These are phyloP conservation scores for Pouteria campechiana DNA, from an alignment of 179 eudicot genomes.

Conservation along the genomic window DNA sequence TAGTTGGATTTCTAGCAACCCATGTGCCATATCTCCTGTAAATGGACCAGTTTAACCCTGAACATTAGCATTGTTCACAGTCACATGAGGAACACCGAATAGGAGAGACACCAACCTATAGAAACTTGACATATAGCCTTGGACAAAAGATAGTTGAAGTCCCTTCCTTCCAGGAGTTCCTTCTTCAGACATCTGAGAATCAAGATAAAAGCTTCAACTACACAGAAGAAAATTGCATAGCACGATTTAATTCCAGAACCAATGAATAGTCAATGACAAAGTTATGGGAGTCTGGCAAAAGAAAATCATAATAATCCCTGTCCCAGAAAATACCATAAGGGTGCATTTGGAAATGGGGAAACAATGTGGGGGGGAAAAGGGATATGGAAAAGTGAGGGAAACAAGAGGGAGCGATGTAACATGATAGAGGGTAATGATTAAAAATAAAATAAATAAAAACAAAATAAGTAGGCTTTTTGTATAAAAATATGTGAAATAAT, in stretches of 20 bases:
- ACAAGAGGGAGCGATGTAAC: too few species aligned
- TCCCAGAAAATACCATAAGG: neutral
- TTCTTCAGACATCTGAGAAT: constrained; percentile 58
- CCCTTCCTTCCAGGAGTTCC: constrained; percentile 48
- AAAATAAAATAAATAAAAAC: too few species aligned
- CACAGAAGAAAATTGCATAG: neutral
- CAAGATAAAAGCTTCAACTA: neutral
- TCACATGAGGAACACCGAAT: neutral
- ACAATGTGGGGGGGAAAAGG: too few species aligned
- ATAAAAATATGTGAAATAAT: too few species aligned
- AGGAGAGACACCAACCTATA: constrained; percentile 48
- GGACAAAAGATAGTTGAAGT: constrained; percentile 82
- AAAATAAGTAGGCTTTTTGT: too few species aligned
- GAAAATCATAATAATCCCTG: neutral
- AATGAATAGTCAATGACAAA: too few species aligned
- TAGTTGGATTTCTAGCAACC: constrained; percentile 81
- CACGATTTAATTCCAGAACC: too few species aligned
- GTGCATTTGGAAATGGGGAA: too few species aligned
- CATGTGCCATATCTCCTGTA: constrained; percentile 88
- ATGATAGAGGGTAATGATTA: too few species aligned
- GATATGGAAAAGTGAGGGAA: too few species aligned
- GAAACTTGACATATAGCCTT: constrained; percentile 80
- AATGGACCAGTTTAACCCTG: constrained; percentile 2
- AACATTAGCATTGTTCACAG: constrained; percentile 2
- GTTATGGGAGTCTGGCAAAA: neutral